These are phyloP conservation scores for Pseudocercospora pini-densiflorae DNA, from an alignment of 2,329 filamentous ascomycete species.

Conservation along the genomic window DNA sequence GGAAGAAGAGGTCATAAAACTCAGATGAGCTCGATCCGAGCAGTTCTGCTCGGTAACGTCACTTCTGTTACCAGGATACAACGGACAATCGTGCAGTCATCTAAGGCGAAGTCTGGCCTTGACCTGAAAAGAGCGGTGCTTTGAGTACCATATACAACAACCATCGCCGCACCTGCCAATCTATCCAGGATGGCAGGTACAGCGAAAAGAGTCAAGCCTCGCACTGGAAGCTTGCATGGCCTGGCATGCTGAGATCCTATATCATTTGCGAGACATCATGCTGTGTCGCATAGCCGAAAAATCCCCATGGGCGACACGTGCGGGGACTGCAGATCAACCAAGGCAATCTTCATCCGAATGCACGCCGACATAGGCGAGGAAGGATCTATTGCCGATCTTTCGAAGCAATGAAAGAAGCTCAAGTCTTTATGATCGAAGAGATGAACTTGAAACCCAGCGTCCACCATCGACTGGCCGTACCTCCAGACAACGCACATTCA, in stretches of 20 bases:
- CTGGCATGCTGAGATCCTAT: not conserved
- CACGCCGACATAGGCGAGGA: constrained; percentile 2
- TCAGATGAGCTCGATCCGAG: too few relatives aligned
- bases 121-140: too few relatives aligned
- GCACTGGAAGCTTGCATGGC: not conserved
- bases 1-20: not conserved
- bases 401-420: not conserved
- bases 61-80: too few relatives aligned
- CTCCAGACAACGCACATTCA: not conserved
- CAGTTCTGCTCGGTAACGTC: too few relatives aligned
- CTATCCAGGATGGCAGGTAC: not conserved
- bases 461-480: not conserved
- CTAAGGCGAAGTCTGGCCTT: too few relatives aligned
- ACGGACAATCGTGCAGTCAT: too few relatives aligned
- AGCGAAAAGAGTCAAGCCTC: not conserved
- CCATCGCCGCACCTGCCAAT: not conserved
- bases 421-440: not conserved
- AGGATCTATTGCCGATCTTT: not conserved
- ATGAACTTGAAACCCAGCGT: not conserved
- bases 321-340: not conserved
- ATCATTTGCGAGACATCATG: not conserved
- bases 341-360: constrained; percentile 3
- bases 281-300: not conserved
- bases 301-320: not conserved
- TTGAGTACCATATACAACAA: not conserved